Conservation (phyloP, 257 asterid species). For the Rhazya stricta region DNA sequence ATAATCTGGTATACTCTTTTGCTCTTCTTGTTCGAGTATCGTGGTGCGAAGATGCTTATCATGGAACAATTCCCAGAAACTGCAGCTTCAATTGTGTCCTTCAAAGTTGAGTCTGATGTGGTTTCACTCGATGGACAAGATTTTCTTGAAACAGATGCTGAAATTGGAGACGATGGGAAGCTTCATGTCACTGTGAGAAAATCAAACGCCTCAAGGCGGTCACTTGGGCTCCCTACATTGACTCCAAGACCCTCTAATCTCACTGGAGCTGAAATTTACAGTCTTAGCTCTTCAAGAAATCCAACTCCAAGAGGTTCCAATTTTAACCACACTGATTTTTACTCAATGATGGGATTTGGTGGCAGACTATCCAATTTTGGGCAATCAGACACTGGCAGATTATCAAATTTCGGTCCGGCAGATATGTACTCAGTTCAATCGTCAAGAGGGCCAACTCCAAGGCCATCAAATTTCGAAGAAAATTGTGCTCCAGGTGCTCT, state of each 20-base stretch:
- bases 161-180: constrained; percentile 78
- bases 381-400: constrained; percentile 60
- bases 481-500: constrained; percentile 54
- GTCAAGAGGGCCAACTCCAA: constrained; percentile 85
- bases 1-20: constrained; percentile 85
- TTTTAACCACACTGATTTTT: constrained; percentile 46
- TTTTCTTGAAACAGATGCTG: constrained; percentile 85
- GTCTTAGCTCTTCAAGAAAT: constrained; percentile 44
- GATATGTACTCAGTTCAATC: constrained; percentile 90
- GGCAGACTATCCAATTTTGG: constrained; percentile 73
- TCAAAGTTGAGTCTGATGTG: constrained; percentile 89
- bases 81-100: constrained; percentile 78
- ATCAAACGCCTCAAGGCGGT: constrained; percentile 80
- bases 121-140: constrained; percentile 94
- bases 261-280: constrained; percentile 51
- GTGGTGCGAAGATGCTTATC: constrained; percentile 80
- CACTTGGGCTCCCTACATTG: constrained; percentile 37
- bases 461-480: constrained; percentile 89
- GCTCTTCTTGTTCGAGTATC: constrained; percentile 69
- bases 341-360: constrained; percentile 70
- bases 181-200: constrained; percentile 80
- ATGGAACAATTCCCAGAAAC: constrained; percentile 89
- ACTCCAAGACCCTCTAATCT: constrained; percentile 53
- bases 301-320: constrained; percentile 52
- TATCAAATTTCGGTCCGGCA: constrained; percentile 60